Conservation (phyloP, 1,284 basidiomycete genomes). For the Leccinum ponderosum region DNA sequence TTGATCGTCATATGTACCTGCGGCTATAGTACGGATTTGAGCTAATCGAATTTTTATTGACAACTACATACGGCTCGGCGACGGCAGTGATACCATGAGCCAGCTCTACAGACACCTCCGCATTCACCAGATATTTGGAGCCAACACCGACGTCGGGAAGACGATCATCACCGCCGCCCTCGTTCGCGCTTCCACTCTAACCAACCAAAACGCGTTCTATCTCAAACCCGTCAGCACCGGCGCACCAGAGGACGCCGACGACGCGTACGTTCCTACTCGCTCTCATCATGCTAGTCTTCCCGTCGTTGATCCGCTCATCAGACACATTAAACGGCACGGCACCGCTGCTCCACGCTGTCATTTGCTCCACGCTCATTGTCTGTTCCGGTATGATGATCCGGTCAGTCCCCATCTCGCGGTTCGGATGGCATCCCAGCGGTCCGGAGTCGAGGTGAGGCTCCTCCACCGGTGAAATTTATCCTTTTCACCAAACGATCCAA, state of each 20-base stretch:
- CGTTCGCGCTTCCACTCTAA: constrained; percentile 66
- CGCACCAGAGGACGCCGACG: constrained; percentile 76
- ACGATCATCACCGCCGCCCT: constrained; percentile 87
- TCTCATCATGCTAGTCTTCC: background rate
- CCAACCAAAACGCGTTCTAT: constrained; percentile 65
- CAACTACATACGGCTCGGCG: background rate
- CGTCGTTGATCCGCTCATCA: constrained; percentile 32
- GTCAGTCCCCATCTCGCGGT: constrained; percentile 94
- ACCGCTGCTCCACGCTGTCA: constrained; percentile 35
- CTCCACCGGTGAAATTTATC: background rate
- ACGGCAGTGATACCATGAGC: constrained; percentile 19
- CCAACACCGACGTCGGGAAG: constrained; percentile 92
- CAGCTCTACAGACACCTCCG: constrained; percentile 76
- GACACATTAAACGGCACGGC: constrained; percentile 70
- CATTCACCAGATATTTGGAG: constrained; percentile 88
- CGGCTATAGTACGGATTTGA: constrained; percentile 14
- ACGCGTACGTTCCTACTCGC: constrained; percentile 53
- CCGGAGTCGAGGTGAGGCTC: constrained; percentile 26
- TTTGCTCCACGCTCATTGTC: constrained; percentile 65
- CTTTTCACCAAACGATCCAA: constrained; percentile 1
- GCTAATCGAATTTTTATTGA: constrained; percentile 3
- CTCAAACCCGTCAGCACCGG: constrained; percentile 94
- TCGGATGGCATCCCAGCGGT: constrained; percentile 50
- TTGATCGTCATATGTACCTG: background rate
- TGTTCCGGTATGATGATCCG: constrained; percentile 86